Evolutionary conservation across 2,329 filamentous ascomycete species (phyloP).

Genomic region (Xylaria sp.): DNA sequence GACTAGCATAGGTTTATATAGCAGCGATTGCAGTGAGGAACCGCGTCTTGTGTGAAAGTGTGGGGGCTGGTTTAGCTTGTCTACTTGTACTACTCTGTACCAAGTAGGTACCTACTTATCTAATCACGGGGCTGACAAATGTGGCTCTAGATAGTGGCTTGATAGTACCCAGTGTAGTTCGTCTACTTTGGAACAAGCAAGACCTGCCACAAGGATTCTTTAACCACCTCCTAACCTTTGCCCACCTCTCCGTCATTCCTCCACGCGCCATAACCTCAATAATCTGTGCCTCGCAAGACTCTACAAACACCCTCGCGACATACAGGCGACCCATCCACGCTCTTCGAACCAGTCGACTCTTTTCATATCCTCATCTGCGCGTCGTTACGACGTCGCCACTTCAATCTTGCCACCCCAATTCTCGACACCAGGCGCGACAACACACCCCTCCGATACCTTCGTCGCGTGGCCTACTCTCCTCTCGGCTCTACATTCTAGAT

Average conservation of each 20-base stretch:
- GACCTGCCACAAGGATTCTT: constrained; percentile 39
- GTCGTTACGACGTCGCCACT: constrained; percentile 37
- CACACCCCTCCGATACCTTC: constrained; percentile 8
- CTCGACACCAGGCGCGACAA: constrained; percentile 25
- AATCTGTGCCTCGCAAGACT: constrained; percentile 2
- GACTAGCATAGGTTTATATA: not conserved
- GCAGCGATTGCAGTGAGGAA: not conserved
- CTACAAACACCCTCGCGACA: not conserved
- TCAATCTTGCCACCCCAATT: constrained; percentile 15
- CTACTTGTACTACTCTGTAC: too few species aligned
- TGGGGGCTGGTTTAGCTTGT: not conserved
- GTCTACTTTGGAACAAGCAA: constrained; percentile 18
- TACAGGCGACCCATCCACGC: constrained; percentile 7
- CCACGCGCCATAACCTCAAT: constrained; percentile 14
- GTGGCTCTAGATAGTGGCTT: constrained; percentile 34
- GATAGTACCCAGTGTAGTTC: not conserved
- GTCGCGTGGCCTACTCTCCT: constrained; percentile 16
- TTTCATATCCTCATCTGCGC: constrained; percentile 26
- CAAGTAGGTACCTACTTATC: not conserved
- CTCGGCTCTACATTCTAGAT: constrained; percentile 4
- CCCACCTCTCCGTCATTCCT: constrained; percentile 31
- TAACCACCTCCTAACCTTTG: constrained; percentile 35
- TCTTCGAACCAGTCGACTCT: constrained; percentile 7
- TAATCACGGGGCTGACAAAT: constrained; percentile 41
- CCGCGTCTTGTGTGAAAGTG: not conserved